Evolutionary conservation across 129 eudicot genomes (phyloP).

Genomic region (Dittrichia graveolens): DNA sequence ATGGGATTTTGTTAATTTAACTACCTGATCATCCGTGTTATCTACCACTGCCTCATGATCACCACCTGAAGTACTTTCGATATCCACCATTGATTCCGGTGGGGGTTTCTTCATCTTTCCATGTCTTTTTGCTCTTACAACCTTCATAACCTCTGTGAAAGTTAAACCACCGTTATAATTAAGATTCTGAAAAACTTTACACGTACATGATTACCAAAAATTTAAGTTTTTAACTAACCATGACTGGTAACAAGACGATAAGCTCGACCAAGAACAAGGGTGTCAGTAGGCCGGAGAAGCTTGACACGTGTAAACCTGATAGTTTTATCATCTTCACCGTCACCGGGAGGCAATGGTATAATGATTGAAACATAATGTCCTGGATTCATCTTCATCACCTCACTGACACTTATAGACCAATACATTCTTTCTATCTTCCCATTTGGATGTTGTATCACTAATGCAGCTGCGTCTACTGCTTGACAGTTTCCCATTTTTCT

Average conservation of each 20-base stretch:
- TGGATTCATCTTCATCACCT: constrained; percentile 86
- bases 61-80: constrained; percentile 27
- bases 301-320: constrained; percentile 66
- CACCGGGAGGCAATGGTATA: constrained; percentile 55
- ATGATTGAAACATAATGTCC: constrained; percentile 91
- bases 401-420: constrained; percentile 68
- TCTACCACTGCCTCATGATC: constrained; percentile 27
- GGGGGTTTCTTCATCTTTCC: constrained; percentile 58
- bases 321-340: constrained; percentile 31
- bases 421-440: constrained; percentile 81
- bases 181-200: not conserved
- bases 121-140: constrained; percentile 65
- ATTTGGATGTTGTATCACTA: constrained; percentile 91
- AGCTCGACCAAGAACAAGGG: constrained; percentile 74
- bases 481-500: constrained; percentile 93
- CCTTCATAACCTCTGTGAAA: constrained; percentile 80
- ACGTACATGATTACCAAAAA: not conserved
- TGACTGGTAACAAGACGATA: constrained; percentile 73
- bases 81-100: constrained; percentile 36
- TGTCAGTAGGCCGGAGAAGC: constrained; percentile 79
- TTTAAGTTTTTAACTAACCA: constrained; percentile 40
- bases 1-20: not conserved
- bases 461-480: constrained; percentile 91
- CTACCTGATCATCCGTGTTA: constrained; percentile 44
- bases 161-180: not conserved